Evolutionary conservation across 805 yeast genomes (phyloP), one percentile per base, ranked within the genome.

Genomic region (Cyberlindnera mississippiensis): DNA sequence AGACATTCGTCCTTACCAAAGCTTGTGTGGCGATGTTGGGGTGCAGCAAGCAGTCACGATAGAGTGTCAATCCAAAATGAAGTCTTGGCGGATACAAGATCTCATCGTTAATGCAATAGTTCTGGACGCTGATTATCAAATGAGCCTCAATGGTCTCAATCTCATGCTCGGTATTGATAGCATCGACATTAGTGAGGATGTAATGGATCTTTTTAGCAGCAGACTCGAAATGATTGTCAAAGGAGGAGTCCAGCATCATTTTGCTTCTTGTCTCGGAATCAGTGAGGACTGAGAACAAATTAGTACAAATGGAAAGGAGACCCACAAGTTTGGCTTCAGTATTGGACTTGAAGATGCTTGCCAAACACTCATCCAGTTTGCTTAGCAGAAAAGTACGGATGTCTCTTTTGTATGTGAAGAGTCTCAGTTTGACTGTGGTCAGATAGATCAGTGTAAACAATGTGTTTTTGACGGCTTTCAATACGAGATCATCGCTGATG

Each of bases 171-270:
- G 9, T 14, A 4, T 33, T 11, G 6, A 22, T 17, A 9, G 24
- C 3, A 46, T 40, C 32, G 28, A 35, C 37, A 22, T 37, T 27
- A 18, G 34, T n/a, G n/a, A 56, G 26, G 2, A 51, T 41, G 27
- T 41, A 49, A 28, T 55, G 56, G 3, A 56, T 43, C 20, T 46
- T 56, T 44, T 61, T 49, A 0, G 52, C 37, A 3, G 49, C 55
- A 1, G 56, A 42, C 28, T 56, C 60, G 41, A 56, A 47, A 9
- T 40, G 41, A 16, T 44, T 52, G 27, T 57, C 61, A 31, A 45
- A 46, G 2, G 59, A 44, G 4, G 40, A 9, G 24, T 51, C 54
- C 16, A 57, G 33, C 42, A 53, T 33, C 36, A 57, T 24, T n/a
- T 48, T 52, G 19, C 37, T 43, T 37, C 44, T 44, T 20, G 56